Conservation (phyloP, 371 early-diverging fungal genomes). For the Mucor circinelloides region DNA sequence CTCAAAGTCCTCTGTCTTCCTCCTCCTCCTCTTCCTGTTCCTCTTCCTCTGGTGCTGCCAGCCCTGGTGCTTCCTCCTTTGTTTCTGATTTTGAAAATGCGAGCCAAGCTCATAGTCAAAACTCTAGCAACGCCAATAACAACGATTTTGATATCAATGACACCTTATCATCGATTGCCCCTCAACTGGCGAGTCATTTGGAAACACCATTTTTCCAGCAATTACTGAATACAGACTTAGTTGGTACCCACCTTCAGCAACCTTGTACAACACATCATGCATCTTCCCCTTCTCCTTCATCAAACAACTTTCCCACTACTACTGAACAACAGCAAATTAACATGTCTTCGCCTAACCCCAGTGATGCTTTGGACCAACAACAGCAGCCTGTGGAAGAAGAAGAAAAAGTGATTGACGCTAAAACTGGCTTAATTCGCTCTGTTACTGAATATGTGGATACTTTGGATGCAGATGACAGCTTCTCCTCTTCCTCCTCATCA, state of each 20-base stretch:
- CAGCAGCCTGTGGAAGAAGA: neutral
- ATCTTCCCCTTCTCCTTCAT: neutral
- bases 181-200: slow-evolving; percentile 37
- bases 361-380: neutral
- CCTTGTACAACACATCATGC: neutral
- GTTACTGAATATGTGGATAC: neutral
- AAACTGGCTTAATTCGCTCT: slow-evolving; percentile 21
- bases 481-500: neutral
- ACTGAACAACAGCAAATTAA: neutral
- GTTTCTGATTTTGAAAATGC: slow-evolving; percentile 3
- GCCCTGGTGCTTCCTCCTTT: neutral
- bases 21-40: neutral
- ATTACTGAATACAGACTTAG: slow-evolving; percentile 28
- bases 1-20: neutral
- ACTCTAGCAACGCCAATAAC: neutral
- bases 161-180: slow-evolving; percentile 25
- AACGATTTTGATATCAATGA: neutral
- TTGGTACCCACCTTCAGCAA: slow-evolving; percentile 3
- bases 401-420: slow-evolving; percentile 14
- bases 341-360: neutral
- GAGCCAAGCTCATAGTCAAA: neutral
- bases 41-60: neutral
- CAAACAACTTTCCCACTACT: neutral
- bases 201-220: slow-evolving; percentile 38
- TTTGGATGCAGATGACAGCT: neutral